Percentiles rank a stretch among this genome's conserved stretches.
These are phyloP conservation scores for Aspergillus funiculosus DNA, from an alignment of 495 filamentous ascomycete species.

Conservation along the genomic window DNA sequence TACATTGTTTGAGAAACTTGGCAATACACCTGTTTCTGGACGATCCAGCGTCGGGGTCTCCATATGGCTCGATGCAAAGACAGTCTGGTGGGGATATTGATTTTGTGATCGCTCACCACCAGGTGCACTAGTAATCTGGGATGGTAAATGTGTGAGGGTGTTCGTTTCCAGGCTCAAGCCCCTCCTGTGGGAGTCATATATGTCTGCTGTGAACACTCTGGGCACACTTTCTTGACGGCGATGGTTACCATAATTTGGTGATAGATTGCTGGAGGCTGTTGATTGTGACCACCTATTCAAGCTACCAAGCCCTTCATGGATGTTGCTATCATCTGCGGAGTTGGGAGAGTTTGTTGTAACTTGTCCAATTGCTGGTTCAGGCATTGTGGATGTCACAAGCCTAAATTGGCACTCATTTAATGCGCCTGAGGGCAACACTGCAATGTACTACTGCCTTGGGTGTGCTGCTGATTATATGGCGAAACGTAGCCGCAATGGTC, in stretches of 20 bases:
- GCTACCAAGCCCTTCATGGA: slow-evolving; percentile 62
- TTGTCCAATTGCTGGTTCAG: slow-evolving; percentile 15
- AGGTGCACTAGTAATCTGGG: slow-evolving; percentile 11
- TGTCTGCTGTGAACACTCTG: slow-evolving; percentile 46
- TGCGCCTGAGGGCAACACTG: background rate
- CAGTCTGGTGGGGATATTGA: slow-evolving; percentile 4
- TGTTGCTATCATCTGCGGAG: slow-evolving; percentile 28
- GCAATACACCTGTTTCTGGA: background rate
- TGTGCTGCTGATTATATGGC: no score
- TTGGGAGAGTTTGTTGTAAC: slow-evolving; percentile 11
- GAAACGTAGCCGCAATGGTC: no score
- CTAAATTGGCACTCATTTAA: background rate
- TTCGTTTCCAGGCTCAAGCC: slow-evolving; percentile 14
- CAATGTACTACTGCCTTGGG: background rate
- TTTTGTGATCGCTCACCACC: slow-evolving; percentile 7
- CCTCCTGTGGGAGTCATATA: slow-evolving; percentile 20
- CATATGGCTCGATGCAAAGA: background rate
- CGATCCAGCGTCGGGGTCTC: background rate
- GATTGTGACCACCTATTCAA: slow-evolving; percentile 82
- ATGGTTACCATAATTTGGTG: slow-evolving; percentile 38
- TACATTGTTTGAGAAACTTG: slow-evolving; percentile 3
- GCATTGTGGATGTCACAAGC: slow-evolving; percentile 7
- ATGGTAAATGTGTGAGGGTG: slow-evolving; percentile 11
- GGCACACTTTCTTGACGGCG: slow-evolving; percentile 44
- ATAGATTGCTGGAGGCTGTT: slow-evolving; percentile 62